Percentiles rank a stretch among this genome's conserved stretches.
These are phyloP conservation scores for Hemisphaericaspora xylofermentans DNA, from an alignment of 1,139 yeast genomes.

Conservation along the genomic window DNA sequence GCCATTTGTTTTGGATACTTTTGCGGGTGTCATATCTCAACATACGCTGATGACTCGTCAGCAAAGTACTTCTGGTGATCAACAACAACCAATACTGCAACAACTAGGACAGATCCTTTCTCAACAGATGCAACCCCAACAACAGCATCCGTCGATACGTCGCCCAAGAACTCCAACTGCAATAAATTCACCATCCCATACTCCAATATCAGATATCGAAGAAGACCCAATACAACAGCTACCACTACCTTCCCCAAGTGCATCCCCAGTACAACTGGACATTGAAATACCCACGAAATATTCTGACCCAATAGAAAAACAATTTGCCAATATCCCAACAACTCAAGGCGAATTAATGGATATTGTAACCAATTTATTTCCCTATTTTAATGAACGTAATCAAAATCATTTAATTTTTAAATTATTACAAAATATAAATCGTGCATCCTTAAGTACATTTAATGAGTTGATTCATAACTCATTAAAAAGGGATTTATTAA, in stretches of 20 bases:
- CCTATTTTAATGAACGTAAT: constrained; percentile 38
- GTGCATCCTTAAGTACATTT: constrained; percentile 69
- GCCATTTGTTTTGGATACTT: constrained; percentile 11
- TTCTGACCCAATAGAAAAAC: constrained; percentile 21
- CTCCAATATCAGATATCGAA: constrained; percentile 41
- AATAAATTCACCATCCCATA: constrained; percentile 33
- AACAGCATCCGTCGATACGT: constrained; percentile 6
- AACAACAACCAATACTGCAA: constrained; percentile 1
- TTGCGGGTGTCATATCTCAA: constrained; percentile 4
- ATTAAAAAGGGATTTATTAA: constrained; percentile 70
- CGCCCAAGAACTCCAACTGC: constrained; percentile 35
- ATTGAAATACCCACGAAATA: constrained; percentile 9
- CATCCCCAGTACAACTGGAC: constrained; percentile 54
- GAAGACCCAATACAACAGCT: constrained; percentile 44
- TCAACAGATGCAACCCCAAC: constrained; percentile 6
- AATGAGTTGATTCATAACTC: constrained; percentile 57
- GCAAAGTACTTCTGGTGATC: constrained; percentile 1
- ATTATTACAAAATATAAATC: constrained; percentile 61
- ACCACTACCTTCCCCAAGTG: constrained; percentile 69
- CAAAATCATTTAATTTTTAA: constrained; percentile 55
- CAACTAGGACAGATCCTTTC: background rate
- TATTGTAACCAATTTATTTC: constrained; percentile 34
- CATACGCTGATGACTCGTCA: constrained; percentile 2
- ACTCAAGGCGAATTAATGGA: constrained; percentile 43
- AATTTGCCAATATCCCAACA: constrained; percentile 30